Evolutionary conservation across 345 rosid genomes (phyloP), one percentile per base, ranked within the genome.

Genomic region (Euphorbia pulcherrima): DNA sequence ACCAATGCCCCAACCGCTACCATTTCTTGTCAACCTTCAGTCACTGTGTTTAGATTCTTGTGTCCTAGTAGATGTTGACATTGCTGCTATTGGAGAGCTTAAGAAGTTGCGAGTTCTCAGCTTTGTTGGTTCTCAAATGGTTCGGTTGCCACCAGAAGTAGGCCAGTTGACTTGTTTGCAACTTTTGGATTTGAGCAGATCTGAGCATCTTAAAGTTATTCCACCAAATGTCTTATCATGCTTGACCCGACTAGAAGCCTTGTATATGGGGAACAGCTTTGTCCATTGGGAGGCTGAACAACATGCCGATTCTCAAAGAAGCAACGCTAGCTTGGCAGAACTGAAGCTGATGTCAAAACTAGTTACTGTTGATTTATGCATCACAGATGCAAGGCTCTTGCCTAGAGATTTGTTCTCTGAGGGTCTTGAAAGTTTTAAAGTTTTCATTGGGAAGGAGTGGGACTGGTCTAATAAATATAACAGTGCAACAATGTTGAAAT

Each of bases 311-410:
- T 4, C 17, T 30, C 3, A 11, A 27, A 28, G 39, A 27, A 27
- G n/a, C 0, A 77, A 58, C 54, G 78, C 74, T 16, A 77, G 68
- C 52, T 53, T 80, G 13, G 23, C 0, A 6, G 81, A 77, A 51
- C 62, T 80, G 14, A 68, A 59, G 55, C 6, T n/a, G 0, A 20
- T 80, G 73, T 3, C 72, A 26, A 7, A 5, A 5, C 30, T 80
- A 0, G 72, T 28, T n/a, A 18, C 54, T 33, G n/a, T 71, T 3
- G 55, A 53, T 20, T 4, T 53, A 23, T 30, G 20, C 8, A n/a
- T 80, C 17, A 21, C 0, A 8, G 46, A 77, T 48, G 62, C 55
- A 0, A 2, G 33, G 1, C 6, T 39, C 3, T 8, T 80, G 17
- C 71, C 80, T 0, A 46, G 3, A 4, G 67, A 72, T 23, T n/a